Conservation (phyloP, 495 filamentous ascomycete species). For the Podospora appendiculata region DNA sequence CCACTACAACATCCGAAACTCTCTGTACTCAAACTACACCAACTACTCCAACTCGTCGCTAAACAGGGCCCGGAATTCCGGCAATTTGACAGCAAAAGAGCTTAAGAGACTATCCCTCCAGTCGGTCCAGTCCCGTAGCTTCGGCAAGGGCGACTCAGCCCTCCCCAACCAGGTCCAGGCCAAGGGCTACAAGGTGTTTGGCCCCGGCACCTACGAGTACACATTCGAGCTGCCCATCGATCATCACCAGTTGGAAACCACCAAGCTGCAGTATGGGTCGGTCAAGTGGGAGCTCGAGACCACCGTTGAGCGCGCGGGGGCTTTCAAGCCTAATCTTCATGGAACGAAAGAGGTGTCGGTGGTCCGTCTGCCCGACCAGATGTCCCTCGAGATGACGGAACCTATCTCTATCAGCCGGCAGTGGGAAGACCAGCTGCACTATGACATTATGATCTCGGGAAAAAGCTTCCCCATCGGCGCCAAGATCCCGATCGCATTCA, state of each 20-base stretch:
- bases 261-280: constrained; percentile 78
- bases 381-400: constrained; percentile 88
- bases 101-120: constrained; percentile 65
- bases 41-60: constrained; percentile 14
- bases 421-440: constrained; percentile 98
- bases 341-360: constrained; percentile 79
- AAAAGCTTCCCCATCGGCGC: constrained; percentile 94
- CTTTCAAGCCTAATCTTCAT: constrained; percentile 84
- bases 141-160: constrained; percentile 68
- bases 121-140: constrained; percentile 76
- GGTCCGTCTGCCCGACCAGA: constrained; percentile 81
- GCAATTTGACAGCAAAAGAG: constrained; percentile 38
- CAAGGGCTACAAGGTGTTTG: constrained; percentile 85
- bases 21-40: constrained; percentile 32
- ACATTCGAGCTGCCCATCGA: constrained; percentile 93
- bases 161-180: constrained; percentile 58
- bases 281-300: constrained; percentile 89
- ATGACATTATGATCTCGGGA: constrained; percentile 97
- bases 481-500: constrained; percentile 95
- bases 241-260: constrained; percentile 84
- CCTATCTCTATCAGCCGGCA: constrained; percentile 94
- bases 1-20: constrained; percentile 27
- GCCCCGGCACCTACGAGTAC: constrained; percentile 87
- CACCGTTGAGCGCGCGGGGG: constrained; percentile 78
- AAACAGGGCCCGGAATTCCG: constrained; percentile 16